Percentiles rank a stretch among this genome's conserved stretches.
phyloP scores from a whole-genome alignment of 73 alveolate genomes.

The Tetrahymena thermophila region DNA sequence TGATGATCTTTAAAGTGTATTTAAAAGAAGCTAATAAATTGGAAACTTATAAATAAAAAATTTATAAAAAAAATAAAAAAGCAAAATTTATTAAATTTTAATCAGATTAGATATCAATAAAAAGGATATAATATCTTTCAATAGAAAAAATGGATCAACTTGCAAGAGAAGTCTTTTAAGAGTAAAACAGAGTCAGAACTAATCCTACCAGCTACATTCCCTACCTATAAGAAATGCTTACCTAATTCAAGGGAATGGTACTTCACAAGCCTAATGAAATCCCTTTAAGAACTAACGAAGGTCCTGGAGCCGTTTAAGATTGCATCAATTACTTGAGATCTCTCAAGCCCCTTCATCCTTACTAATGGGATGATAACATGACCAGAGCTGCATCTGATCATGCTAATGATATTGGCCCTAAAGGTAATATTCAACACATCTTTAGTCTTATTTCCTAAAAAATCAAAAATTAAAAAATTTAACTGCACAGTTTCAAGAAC shows the following conservation, averaged over 20 bases:
- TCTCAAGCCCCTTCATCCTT: slow-evolving; percentile 56
- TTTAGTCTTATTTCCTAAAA: background rate
- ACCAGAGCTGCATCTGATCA: slow-evolving; percentile 80
- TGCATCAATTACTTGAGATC: slow-evolving; percentile 54
- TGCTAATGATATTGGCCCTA: slow-evolving; percentile 80
- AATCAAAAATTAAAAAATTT: background rate
- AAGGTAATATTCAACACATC: slow-evolving; percentile 34
- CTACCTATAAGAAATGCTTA: slow-evolving; percentile 6
- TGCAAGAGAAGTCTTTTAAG: slow-evolving; percentile 34
- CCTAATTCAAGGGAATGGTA: slow-evolving; percentile 27
- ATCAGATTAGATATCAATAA: background rate
- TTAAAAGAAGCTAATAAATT: background rate
- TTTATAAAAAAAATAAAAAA: background rate
- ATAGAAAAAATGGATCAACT: background rate
- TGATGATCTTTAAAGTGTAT: background rate
- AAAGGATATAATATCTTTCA: background rate
- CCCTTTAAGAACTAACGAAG: slow-evolving; percentile 38
- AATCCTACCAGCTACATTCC: slow-evolving; percentile 31
- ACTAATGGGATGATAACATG: slow-evolving; percentile 57
- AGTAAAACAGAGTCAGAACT: slow-evolving; percentile 20
- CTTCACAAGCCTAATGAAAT: slow-evolving; percentile 13
- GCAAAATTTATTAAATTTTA: background rate
- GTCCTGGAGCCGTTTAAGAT: slow-evolving; percentile 32
- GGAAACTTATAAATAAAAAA: background rate
- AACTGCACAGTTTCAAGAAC: no score